Conservation (phyloP, 495 filamentous ascomycete genomes). For the Darksidea phi region DNA sequence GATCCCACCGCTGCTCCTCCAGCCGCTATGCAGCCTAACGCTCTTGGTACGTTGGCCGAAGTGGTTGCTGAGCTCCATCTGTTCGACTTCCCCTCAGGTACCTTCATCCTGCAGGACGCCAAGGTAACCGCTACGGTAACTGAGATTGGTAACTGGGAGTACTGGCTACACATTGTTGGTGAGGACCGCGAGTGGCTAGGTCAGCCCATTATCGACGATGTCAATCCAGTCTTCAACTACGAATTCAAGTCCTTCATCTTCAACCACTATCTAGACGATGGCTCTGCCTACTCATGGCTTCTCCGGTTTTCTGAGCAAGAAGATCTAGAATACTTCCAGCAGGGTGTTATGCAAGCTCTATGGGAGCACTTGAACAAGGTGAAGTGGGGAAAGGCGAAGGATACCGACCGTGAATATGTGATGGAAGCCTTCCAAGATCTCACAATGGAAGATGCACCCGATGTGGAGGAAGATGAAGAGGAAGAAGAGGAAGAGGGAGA, state of each 20-base stretch:
- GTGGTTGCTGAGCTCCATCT: conserved; percentile 85
- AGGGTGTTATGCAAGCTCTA: conserved; percentile 88
- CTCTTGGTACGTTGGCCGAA: conserved; percentile 67
- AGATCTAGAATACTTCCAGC: conserved; percentile 82
- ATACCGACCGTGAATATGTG: conserved; percentile 90
- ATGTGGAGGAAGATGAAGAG: conserved; percentile 63
- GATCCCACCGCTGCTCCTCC: conserved; percentile 56
- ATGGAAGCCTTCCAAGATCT: conserved; percentile 94
- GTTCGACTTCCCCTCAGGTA: conserved; percentile 81
- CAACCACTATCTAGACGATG: conserved; percentile 87
- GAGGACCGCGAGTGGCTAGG: conserved; percentile 82
- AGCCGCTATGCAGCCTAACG: conserved; percentile 63
- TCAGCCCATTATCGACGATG: conserved; percentile 77
- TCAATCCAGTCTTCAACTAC: conserved; percentile 99
- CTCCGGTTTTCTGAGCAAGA: conserved; percentile 83
- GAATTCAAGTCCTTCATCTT: conserved; percentile 98
- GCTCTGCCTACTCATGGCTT: conserved; percentile 93
- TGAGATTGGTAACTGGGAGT: conserved; percentile 88
- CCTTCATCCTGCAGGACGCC: conserved; percentile 78
- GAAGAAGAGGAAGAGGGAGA: conserved; percentile 63
- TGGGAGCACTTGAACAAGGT: conserved; percentile 96
- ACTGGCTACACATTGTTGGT: conserved; percentile 88
- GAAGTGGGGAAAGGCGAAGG: conserved; percentile 91
- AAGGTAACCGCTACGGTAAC: conserved; percentile 74
- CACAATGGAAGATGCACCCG: conserved; percentile 77